Base-by-base conservation (phyloP, 805 yeast genomes). In the Metahyphopichia silvanorum region DNA sequence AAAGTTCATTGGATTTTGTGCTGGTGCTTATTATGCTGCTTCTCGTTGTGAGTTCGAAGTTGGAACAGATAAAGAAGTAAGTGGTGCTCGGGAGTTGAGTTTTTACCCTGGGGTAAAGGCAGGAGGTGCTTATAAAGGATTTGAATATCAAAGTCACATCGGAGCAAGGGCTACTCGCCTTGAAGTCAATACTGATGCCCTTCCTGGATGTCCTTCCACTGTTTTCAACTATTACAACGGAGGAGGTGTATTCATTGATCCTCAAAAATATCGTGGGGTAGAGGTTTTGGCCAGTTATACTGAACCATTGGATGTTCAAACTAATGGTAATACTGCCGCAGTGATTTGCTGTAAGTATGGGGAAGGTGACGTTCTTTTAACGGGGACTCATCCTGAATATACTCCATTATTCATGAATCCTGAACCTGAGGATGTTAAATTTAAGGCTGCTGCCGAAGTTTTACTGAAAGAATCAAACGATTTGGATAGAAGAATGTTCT, bases 331-430 rank as follows among this genome's bases (percentile, higher is more conserved):
- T 23, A 51, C 51, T 27, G 95, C 96, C 0, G 96, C 97, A 0
- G 84, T 77, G 0, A 75, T 93, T 3, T 58, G 71, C 37, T 76
- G 86, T 45, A 63, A 66, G 7, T 75, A 77, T 3, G 96, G 95
- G 2, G 63, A 72, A 23, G 98, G 98, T 3, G 63, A 61, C 22
- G 96, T 81, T 0, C 57, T 93, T 7, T 67, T 93, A 9, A 69
- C 83, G 10, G 98, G 98, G 1, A 74, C 86, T 0, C 98, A 93
- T 57, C 95, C 96, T 0, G 99, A 93, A 57, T 88, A 80, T 51
- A 66, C 77, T 2, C 82, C 87, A 0, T 53, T 57, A 11, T 61
- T 72, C 11, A 46, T 79, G 41, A 59, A 73, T 39, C 58, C 55
- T 1, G 31, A 57, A 13, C 51, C 36, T 36, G 63, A 39, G 29